Evolutionary conservation across 768 basidiomycete genomes (phyloP).

Genomic region (Sutorius australiensis): DNA sequence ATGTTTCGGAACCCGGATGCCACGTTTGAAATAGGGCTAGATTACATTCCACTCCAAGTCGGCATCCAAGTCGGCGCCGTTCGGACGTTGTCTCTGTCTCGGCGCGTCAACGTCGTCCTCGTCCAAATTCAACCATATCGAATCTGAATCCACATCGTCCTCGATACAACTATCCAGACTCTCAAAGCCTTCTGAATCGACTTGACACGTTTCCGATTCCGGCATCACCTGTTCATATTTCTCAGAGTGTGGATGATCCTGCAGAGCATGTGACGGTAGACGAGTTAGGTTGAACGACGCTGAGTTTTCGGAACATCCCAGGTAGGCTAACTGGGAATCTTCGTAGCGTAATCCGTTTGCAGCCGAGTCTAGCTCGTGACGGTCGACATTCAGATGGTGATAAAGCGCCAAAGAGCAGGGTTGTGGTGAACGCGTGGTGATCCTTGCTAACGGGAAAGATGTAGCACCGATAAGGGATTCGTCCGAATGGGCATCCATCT

Average conservation of each 20-base stretch:
- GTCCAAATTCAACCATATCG: constrained; percentile 16
- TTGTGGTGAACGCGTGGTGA: constrained; percentile 15
- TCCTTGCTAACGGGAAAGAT: constrained; percentile 15
- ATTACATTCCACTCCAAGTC: constrained; percentile 3
- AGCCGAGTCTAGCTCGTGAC: constrained; percentile 8
- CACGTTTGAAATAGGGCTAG: constrained; percentile 17
- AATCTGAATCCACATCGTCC: constrained; percentile 13
- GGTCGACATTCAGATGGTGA: constrained; percentile 15
- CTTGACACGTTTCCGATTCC: constrained; percentile 2
- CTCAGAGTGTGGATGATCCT: constrained; percentile 10
- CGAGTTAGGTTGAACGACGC: constrained; percentile 3
- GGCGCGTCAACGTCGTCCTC: constrained; percentile 1
- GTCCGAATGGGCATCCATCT: constrained; percentile 14
- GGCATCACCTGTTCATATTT: constrained; percentile 15
- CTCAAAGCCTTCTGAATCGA: constrained; percentile 11
- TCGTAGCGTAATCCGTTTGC: constrained; percentile 5
- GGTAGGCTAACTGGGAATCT: constrained; percentile 11
- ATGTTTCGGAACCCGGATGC: constrained; percentile 32
- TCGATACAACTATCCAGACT: constrained; percentile 3
- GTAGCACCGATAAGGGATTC: constrained; percentile 25
- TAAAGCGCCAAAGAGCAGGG: constrained; percentile 11
- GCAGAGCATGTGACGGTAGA: constrained; percentile 9
- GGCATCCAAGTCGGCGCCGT: constrained; percentile 2
- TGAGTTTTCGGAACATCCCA: constrained; percentile 18
- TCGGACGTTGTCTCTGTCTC: background rate